Percentiles rank a stretch among this genome's conserved stretches.
These are phyloP conservation scores for Paramecium biaurelia DNA, from an alignment of 73 alveolate species.

Conservation along the genomic window DNA sequence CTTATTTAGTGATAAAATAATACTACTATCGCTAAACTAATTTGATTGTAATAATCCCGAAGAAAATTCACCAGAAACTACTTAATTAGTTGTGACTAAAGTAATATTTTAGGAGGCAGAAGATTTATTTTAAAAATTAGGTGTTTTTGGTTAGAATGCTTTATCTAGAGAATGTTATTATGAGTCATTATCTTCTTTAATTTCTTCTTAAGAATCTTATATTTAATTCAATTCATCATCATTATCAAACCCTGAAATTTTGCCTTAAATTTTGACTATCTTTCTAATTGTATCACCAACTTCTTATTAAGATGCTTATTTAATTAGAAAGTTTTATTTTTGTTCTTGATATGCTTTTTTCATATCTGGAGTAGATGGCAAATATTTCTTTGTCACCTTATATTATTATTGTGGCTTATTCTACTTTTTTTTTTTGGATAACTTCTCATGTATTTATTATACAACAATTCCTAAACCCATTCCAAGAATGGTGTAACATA, in stretches of 20 bases:
- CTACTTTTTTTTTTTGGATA: background rate
- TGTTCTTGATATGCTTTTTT: background rate
- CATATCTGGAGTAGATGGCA: constrained; percentile 1
- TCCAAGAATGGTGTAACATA: background rate
- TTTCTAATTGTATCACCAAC: background rate
- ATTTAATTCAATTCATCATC: background rate
- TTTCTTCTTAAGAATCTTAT: background rate
- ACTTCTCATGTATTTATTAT: background rate
- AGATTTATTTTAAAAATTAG: background rate
- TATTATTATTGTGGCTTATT: background rate
- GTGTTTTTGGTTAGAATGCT: background rate
- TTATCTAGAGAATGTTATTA: background rate
- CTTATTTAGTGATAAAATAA: background rate
- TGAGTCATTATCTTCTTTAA: background rate
- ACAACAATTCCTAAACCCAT: background rate
- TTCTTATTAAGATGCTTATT: background rate
- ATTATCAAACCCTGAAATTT: background rate
- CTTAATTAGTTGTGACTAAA: background rate
- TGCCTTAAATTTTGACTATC: background rate
- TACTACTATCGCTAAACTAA: background rate
- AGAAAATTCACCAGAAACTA: background rate
- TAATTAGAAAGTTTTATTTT: background rate
- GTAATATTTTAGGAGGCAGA: background rate
- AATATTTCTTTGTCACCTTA: background rate
- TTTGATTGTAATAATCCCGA: background rate